Conservation (phyloP, 2,329 filamentous ascomycete species). For the Purpureocillium takamizusanense region DNA sequence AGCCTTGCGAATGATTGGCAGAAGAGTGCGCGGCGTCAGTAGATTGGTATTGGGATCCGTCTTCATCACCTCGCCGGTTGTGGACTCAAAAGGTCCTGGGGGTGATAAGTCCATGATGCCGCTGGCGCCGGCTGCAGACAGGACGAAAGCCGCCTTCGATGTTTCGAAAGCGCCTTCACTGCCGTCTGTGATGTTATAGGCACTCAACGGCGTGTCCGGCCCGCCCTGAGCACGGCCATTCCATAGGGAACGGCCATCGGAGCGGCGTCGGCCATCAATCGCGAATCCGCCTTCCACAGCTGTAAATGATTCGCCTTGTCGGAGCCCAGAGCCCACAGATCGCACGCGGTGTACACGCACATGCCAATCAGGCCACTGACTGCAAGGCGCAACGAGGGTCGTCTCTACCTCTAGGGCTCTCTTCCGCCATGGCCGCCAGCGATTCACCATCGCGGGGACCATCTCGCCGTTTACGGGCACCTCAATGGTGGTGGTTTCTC, state of each 20-base stretch:
- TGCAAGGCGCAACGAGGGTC: constrained; percentile 16
- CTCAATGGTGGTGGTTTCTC: constrained; percentile 3
- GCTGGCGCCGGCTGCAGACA: constrained; percentile 7
- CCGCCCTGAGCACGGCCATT: not conserved
- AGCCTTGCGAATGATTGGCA: constrained; percentile 7
- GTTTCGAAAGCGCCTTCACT: not conserved
- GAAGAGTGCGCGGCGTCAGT: constrained; percentile 12
- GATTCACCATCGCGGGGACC: not conserved
- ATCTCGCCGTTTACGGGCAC: not conserved
- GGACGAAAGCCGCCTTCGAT: constrained; percentile 1
- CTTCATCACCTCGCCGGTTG: constrained; percentile 7
- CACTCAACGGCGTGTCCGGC: too few relatives aligned
- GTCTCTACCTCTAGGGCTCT: constrained; percentile 16
- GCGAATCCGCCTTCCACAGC: constrained; percentile 15
- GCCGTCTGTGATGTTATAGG: too few relatives aligned
- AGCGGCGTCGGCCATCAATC: constrained; percentile 3
- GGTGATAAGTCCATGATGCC: constrained; percentile 5
- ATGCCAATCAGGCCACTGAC: constrained; percentile 25
- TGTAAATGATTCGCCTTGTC: not conserved
- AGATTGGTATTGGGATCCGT: constrained; percentile 18
- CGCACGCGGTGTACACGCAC: constrained; percentile 14
- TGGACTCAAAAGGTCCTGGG: not conserved
- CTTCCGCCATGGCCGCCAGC: constrained; percentile 3
- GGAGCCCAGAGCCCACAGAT: too few relatives aligned
- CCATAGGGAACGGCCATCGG: not conserved